A percentile compares a stretch with the other conserved stretches of the same genome.
Evolutionary conservation across 2,329 filamentous ascomycete genomes (phyloP).

Genomic region (Alternaria gaisen): DNA sequence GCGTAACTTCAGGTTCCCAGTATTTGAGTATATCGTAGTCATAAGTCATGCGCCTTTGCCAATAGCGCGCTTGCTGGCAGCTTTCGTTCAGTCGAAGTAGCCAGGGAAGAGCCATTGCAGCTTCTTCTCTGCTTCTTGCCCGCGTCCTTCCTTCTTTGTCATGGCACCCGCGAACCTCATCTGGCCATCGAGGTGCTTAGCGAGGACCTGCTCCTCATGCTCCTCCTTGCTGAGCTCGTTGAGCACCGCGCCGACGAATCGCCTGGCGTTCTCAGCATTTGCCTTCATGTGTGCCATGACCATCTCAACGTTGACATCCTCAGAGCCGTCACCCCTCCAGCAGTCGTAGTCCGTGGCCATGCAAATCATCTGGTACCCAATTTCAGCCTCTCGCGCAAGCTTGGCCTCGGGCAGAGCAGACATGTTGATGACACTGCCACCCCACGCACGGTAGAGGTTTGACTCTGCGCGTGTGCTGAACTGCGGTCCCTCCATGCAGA

Average conservation of each 20-base stretch:
- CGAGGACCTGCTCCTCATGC: slow-evolving; percentile 76
- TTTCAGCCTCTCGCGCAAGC: slow-evolving; percentile 93
- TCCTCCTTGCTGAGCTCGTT: slow-evolving; percentile 84
- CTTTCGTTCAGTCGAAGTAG: slow-evolving; percentile 64
- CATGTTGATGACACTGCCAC: slow-evolving; percentile 98
- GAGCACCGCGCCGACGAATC: slow-evolving; percentile 84
- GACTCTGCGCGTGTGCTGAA: slow-evolving; percentile 97
- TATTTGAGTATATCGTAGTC: background rate
- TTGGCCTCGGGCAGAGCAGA: slow-evolving; percentile 94
- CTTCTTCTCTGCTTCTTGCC: slow-evolving; percentile 77
- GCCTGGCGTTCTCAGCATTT: slow-evolving; percentile 86
- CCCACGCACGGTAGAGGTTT: slow-evolving; percentile 93
- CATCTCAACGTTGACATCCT: slow-evolving; percentile 91
- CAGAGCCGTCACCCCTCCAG: slow-evolving; percentile 82
- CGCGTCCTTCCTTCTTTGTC: slow-evolving; percentile 79
- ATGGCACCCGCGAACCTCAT: slow-evolving; percentile 82
- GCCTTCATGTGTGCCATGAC: slow-evolving; percentile 96
- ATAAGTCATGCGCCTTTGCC: background rate
- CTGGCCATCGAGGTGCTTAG: slow-evolving; percentile 80
- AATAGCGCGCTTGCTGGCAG: background rate
- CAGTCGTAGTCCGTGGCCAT: slow-evolving; percentile 99
- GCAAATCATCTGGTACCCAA: slow-evolving; percentile 97
- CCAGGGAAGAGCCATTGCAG: slow-evolving; percentile 88
- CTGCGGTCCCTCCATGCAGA: slow-evolving; percentile 99
- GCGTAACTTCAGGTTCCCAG: background rate